Evolutionary conservation across 2,329 filamentous ascomycete species (phyloP), one percentile per base, ranked within the genome.

Genomic region (Leptosphaerulina australis): DNA sequence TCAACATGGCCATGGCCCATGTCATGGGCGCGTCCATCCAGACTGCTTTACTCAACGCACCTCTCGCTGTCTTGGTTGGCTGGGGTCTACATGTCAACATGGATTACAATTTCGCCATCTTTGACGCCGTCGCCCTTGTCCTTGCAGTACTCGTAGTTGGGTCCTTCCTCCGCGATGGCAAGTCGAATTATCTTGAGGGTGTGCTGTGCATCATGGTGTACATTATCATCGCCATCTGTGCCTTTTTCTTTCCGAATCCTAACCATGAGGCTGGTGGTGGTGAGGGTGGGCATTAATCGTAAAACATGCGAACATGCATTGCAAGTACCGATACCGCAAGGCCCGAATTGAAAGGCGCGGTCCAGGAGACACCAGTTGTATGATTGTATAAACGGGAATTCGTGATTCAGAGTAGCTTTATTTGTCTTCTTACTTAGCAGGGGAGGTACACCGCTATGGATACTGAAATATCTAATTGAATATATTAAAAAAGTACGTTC

Each of bases 181-280:
- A 94, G 79, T 90, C 86, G 54, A 95, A 96, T 68, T 97, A 95
- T 66, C 81, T 97, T 4, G 92, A 97, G 71, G 92, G 92, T 2
- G 82, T 85, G 18, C 80, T 97, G 14, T 90, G 90, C 58, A 83
- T 96, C 14, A 81, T 88, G 43, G 80, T 85, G 9, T 87, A 87
- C 63, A 66, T 85, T 24, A 82, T 87, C 60, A 83, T 87, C 56
- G 83, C 84, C 1, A 76, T 86, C 31, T 77, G 77, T 15, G 81
- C 83, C 0, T 87, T 79, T 74, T 87, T 81, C 64, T 86, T 85
- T 67, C 84, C 83, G 2, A 76, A 81, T 53, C 80, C 81, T 17
- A 37, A 38, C 9, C 44, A 47, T 14, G 34, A 22, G 15, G 35
- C 12, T 24, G 33, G 28, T 18, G 39, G 47, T 4, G 50, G 49